Evolutionary conservation across 306 rosid species (phyloP).

Genomic region (Coriaria nepalensis): DNA sequence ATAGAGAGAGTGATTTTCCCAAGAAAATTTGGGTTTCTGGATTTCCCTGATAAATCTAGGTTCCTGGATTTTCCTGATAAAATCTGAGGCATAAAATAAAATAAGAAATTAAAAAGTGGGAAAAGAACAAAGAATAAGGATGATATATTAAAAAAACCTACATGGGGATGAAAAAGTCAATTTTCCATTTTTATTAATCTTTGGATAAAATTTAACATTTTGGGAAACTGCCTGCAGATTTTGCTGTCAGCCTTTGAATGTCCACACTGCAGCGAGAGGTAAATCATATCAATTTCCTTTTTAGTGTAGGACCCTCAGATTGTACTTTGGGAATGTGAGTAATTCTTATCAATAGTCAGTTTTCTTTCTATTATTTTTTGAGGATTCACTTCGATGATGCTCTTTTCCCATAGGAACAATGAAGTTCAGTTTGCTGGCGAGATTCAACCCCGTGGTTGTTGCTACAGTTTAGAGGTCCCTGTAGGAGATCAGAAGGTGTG

Average conservation of each 20-base stretch:
- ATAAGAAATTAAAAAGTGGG: too few relatives aligned
- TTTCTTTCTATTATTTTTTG: not conserved
- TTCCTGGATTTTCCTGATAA: too few relatives aligned
- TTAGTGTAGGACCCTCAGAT: not conserved
- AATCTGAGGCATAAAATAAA: too few relatives aligned
- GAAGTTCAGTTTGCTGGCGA: slow-evolving; percentile 99
- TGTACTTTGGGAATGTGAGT: not conserved
- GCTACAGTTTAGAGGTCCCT: slow-evolving; percentile 49
- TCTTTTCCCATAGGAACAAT: slow-evolving; percentile 44
- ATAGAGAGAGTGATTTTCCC: too few relatives aligned
- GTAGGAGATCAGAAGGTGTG: slow-evolving; percentile 56
- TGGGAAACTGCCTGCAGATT: slow-evolving; percentile 30
- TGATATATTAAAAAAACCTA: too few relatives aligned
- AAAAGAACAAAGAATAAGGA: too few relatives aligned
- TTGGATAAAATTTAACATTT: not conserved
- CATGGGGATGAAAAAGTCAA: too few relatives aligned
- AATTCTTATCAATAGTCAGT: slow-evolving; percentile 2
- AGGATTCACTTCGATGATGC: not conserved
- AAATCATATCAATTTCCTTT: slow-evolving; percentile 3
- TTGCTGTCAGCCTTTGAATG: slow-evolving; percentile 87
- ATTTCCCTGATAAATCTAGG: too few relatives aligned
- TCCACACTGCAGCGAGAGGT: slow-evolving; percentile 91
- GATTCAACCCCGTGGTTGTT: slow-evolving; percentile 78
- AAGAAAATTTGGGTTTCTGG: too few relatives aligned
- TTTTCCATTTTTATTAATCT: not conserved